Conservation (phyloP, 805 yeast genomes). For the Kregervanrija fluxuum region DNA sequence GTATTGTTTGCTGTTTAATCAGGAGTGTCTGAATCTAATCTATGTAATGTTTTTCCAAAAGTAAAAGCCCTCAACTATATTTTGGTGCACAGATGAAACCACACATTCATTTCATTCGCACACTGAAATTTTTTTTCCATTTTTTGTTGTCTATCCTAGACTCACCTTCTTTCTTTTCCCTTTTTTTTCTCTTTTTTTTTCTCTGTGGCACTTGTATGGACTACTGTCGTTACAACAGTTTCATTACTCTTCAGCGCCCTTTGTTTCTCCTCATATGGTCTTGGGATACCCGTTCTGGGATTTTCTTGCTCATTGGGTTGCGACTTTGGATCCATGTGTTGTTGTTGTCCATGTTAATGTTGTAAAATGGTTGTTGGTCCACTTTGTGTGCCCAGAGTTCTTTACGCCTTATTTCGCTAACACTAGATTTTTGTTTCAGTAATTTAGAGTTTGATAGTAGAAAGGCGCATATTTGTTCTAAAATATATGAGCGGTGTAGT, state of each 20-base stretch:
- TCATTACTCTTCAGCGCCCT: not conserved
- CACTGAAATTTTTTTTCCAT: not conserved
- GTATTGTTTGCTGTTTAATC: not conserved
- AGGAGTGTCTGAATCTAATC: not conserved
- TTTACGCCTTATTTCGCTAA: constrained; percentile 31
- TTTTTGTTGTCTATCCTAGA: not conserved
- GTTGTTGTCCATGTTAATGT: not conserved
- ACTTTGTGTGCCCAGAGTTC: constrained; percentile 15
- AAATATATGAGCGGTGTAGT: not conserved
- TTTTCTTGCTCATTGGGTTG: not conserved
- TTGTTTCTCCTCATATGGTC: not conserved
- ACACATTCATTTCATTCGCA: not conserved
- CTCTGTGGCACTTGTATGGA: not conserved
- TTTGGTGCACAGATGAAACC: too few species aligned
- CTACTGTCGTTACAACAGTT: not conserved
- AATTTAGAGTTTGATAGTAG: constrained; percentile 34
- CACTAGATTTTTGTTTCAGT: constrained; percentile 26
- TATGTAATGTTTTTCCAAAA: not conserved
- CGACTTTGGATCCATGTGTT: too few species aligned
- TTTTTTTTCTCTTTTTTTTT: not conserved
- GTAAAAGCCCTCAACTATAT: constrained; percentile 1
- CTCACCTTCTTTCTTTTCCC: not conserved
- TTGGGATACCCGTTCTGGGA: not conserved
- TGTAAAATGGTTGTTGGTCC: constrained; percentile 2
- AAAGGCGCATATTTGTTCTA: constrained; percentile 24